Base-by-base conservation (phyloP, 805 yeast genomes). In the Cyberlindnera euphorbiae region DNA sequence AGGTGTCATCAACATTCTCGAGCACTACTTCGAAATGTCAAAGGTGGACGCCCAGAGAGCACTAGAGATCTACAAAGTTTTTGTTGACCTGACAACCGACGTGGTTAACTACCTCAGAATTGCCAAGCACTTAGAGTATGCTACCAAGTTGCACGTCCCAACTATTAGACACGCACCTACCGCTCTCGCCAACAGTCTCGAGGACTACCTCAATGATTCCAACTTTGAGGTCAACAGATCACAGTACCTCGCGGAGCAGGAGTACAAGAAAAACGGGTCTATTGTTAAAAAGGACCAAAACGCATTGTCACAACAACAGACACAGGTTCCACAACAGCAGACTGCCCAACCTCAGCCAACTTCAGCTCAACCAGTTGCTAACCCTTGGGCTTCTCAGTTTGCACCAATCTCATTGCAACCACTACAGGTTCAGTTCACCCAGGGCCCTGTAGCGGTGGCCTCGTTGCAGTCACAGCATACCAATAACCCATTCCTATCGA, bases 81-180 rank as follows among this genome's bases (percentile, higher is more conserved):
- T 93, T 61, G 94, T 88, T 26, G 81, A 77, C 41, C 77, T 87
- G 55, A 93, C 97, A 3, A 79, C 79, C 36, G 81, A 79, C 54
- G 97, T 90, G 8, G 93, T 93, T 19, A 81, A 79, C 48, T 93
- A 83, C 59, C 69, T 93, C 52, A 77, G 94, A 50, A 78, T 82
- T 12, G 98, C 97, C 5, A 90, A 93, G 55, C 87, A 82, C 57
- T 67, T 86, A 46, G 96, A 86, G 60, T 76, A 79, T 54, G 76
- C 88, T 10, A 88, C 97, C 3, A 88, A 88, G 52, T 66, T 90
- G 46, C 89, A 82, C 52, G 95, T 93, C 23, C 98, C 98, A 25
- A 89, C 95, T 11, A 89, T 93, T 43, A 86, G 86, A 56, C 98
- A 93, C 62, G 97, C 97, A 2, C 97, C 97, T 16, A 89, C 97